phyloP scores from a whole-genome alignment of 345 rosid genomes.

The Dipteronia sinensis region DNA sequence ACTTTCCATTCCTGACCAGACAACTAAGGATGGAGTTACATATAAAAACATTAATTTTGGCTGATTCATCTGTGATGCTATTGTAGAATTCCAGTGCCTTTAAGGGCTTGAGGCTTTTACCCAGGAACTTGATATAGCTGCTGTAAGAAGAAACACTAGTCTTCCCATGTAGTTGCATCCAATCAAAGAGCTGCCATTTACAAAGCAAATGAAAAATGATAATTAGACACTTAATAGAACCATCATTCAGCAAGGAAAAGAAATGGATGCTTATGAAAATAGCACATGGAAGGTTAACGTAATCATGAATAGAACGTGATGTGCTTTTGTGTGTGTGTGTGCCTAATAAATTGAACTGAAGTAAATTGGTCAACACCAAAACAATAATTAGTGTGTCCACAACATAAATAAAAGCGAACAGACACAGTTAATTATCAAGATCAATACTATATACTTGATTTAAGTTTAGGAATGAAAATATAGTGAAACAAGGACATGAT shows the following conservation, averaged over 20 bases:
- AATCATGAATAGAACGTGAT: background rate
- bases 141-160: constrained; percentile 68
- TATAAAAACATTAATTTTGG: constrained; percentile 65
- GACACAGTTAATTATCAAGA: background rate
- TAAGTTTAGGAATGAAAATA: background rate
- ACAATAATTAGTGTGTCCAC: background rate
- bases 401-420: background rate
- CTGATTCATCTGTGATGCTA: constrained; percentile 59
- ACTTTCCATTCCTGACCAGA: constrained; percentile 72
- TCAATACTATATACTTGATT: background rate
- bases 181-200: constrained; percentile 73
- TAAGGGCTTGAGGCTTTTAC: constrained; percentile 53
- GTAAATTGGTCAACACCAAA: background rate
- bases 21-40: constrained; percentile 86
- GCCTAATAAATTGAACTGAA: background rate
- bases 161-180: constrained; percentile 82
- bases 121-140: constrained; percentile 72
- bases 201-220: constrained; percentile 11
- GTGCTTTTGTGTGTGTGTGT: background rate
- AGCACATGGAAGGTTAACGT: background rate
- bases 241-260: background rate
- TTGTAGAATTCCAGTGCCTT: constrained; percentile 78
- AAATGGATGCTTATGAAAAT: background rate
- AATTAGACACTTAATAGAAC: background rate
- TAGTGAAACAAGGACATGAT: background rate